Evolutionary conservation across 345 rosid species (phyloP).

Genomic region (Jatropha curcas): DNA sequence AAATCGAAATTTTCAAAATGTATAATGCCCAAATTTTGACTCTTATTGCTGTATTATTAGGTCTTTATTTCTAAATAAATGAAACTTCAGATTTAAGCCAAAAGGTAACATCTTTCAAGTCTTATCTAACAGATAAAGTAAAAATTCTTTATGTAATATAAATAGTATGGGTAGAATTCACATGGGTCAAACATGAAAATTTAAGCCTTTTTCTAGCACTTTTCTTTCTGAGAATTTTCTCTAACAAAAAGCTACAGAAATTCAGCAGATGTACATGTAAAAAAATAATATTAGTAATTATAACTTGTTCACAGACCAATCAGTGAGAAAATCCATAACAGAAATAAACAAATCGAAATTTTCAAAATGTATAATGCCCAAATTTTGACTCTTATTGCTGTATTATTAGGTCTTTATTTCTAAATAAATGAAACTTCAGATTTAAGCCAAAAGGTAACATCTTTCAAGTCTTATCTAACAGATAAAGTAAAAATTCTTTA

Average conservation of each 20-base stretch:
- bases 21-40: neutral
- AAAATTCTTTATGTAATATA: too few relatives aligned
- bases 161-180: too few relatives aligned
- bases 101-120: neutral
- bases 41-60: neutral
- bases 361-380: neutral
- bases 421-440: neutral
- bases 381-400: neutral
- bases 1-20: neutral
- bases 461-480: neutral
- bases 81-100: neutral
- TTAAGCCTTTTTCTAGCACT: too few relatives aligned
- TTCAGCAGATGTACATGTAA: too few relatives aligned
- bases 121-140: neutral
- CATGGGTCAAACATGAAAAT: too few relatives aligned
- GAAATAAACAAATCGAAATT: too few relatives aligned
- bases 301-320: conserved; percentile 12
- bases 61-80: neutral
- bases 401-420: neutral
- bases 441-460: neutral
- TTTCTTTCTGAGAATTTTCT: conserved; percentile 9
- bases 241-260: conserved; percentile 5
- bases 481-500: neutral
- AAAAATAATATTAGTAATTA: too few relatives aligned
- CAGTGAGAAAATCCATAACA: conserved; percentile 16